phyloP scores from a whole-genome alignment of 83 land plant species.

The Isoetes engelmannii region DNA sequence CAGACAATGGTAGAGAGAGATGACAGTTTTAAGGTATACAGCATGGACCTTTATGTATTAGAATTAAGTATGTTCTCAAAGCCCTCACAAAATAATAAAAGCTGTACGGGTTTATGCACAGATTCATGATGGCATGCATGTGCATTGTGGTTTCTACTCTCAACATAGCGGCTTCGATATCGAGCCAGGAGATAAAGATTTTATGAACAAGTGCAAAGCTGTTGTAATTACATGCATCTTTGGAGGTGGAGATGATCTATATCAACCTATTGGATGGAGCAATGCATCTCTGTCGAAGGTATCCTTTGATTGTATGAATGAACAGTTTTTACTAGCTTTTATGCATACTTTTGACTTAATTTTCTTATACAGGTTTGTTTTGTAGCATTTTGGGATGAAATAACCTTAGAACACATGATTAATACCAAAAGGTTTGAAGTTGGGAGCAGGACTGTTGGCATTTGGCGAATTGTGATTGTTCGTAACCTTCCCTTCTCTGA shows the following conservation, averaged over 20 bases:
- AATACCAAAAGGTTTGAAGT: constrained; percentile 40
- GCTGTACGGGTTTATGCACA: constrained; percentile 13
- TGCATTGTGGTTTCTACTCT: constrained; percentile 91
- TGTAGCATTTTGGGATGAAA: constrained; percentile 98
- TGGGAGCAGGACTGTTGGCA: constrained; percentile 60
- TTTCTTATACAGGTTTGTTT: constrained; percentile 69
- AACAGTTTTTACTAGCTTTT: not conserved
- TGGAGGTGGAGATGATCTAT: constrained; percentile 99
- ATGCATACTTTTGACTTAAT: not conserved
- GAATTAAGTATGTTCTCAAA: constrained; percentile 11
- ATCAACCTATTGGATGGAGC: constrained; percentile 94
- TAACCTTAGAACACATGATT: constrained; percentile 60
- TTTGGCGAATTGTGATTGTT: constrained; percentile 85
- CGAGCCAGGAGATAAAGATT: constrained; percentile 64
- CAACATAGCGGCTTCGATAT: constrained; percentile 69
- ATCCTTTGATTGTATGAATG: not conserved
- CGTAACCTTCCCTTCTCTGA: constrained; percentile 84
- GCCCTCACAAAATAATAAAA: not conserved
- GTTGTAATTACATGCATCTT: constrained; percentile 90
- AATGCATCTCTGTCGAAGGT: constrained; percentile 64
- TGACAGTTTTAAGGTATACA: constrained; percentile 53
- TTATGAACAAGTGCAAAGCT: constrained; percentile 63
- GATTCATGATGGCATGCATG: constrained; percentile 56
- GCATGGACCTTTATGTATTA: constrained; percentile 12
- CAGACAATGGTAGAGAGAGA: constrained; percentile 60